These are phyloP conservation scores for Tanacetum coccineum DNA, from an alignment of 129 eudicot species.

Conservation along the genomic window DNA sequence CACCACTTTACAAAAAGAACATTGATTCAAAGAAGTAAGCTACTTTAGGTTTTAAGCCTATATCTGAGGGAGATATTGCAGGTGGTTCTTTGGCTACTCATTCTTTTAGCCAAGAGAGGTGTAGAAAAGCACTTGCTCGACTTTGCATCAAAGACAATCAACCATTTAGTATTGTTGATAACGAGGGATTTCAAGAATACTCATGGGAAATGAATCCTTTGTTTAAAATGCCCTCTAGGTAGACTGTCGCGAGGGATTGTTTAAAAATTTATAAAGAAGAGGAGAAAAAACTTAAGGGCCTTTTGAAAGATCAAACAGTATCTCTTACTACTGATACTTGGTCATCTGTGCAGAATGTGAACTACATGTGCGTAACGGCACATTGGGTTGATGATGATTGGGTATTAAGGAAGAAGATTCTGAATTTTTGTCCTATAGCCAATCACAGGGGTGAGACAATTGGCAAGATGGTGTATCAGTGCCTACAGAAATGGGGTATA, in stretches of 20 bases:
- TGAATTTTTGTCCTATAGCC: background rate
- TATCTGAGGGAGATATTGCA: too few relatives aligned
- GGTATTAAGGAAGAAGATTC: background rate
- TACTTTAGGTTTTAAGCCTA: too few relatives aligned
- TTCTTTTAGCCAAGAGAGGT: too few relatives aligned
- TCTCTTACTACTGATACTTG: background rate
- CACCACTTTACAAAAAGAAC: too few relatives aligned
- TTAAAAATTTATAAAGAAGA: background rate
- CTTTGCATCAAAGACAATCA: too few relatives aligned
- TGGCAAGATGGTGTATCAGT: background rate
- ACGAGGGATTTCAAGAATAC: too few relatives aligned
- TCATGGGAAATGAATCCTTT: too few relatives aligned
- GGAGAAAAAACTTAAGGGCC: background rate
- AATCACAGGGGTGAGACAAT: background rate
- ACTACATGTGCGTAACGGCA: background rate
- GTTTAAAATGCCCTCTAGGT: too few relatives aligned
- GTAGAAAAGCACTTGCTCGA: too few relatives aligned
- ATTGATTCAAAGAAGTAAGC: too few relatives aligned
- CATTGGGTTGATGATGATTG: background rate
- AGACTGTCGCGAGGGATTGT: background rate
- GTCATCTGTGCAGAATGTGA: background rate
- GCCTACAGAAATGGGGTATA: constrained; percentile 1
- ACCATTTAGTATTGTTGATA: too few relatives aligned
- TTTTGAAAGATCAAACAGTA: background rate
- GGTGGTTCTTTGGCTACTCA: too few relatives aligned